Percentiles rank a stretch among this genome's conserved stretches.
phyloP scores from a whole-genome alignment of 2,329 filamentous ascomycete species.

The Colletotrichum simmondsii region DNA sequence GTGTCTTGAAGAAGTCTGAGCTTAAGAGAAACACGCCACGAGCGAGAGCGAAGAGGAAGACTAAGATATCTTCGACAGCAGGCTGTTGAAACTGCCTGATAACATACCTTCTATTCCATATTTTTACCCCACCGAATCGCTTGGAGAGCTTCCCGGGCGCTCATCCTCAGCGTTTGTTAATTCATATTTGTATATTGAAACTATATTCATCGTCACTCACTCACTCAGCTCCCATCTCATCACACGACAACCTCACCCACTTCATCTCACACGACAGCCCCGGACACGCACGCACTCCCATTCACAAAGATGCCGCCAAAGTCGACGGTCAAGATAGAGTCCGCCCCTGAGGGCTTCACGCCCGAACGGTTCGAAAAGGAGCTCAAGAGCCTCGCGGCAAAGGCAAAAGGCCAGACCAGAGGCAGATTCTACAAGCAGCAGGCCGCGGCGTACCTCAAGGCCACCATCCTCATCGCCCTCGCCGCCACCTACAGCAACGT shows the following conservation, averaged over 20 bases:
- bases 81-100: constrained; percentile 30
- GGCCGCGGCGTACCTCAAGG: constrained; percentile 50
- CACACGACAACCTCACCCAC: neutral
- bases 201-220: neutral
- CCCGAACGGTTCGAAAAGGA: constrained; percentile 66
- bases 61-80: constrained; percentile 23
- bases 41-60: neutral
- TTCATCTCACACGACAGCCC: neutral
- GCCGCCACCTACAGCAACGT: constrained; percentile 74
- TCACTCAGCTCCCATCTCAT: neutral
- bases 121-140: neutral
- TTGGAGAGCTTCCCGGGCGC: neutral
- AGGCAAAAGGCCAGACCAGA: constrained; percentile 50
- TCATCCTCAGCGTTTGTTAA: constrained; percentile 4
- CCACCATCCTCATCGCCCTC: constrained; percentile 60
- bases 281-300: too few species aligned
- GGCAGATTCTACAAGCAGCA: constrained; percentile 42
- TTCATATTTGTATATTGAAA: neutral
- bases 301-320: constrained; percentile 28
- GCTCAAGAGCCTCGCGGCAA: constrained; percentile 60
- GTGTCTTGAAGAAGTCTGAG: constrained; percentile 11
- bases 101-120: neutral
- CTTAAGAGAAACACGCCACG: neutral
- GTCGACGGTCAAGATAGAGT: constrained; percentile 13
- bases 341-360: constrained; percentile 50